A percentile compares a stretch with the other conserved stretches of the same genome.
These are phyloP conservation scores for Coelastrella sp. DNA, from an alignment of 139 green algal species.

Conservation along the genomic window DNA sequence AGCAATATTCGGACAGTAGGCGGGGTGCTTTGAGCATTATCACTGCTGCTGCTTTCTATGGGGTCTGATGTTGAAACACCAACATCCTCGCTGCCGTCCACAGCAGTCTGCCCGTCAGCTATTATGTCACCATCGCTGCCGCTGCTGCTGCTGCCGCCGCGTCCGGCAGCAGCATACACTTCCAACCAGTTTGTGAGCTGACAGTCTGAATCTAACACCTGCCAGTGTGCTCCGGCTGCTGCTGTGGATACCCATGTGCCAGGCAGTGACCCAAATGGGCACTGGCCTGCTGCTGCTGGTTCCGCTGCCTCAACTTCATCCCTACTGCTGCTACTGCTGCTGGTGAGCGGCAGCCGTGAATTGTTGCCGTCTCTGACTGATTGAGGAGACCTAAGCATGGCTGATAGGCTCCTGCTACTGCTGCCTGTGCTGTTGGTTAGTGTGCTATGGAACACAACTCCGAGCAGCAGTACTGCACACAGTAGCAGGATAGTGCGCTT, in stretches of 20 bases:
- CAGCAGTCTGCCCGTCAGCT: no score
- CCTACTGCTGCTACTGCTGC: not conserved
- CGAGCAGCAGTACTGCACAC: not conserved
- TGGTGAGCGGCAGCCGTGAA: no score
- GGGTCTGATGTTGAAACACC: not conserved
- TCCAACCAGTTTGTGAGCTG: conserved; percentile 34
- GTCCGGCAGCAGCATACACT: conserved; percentile 36
- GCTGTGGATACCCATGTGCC: conserved; percentile 40
- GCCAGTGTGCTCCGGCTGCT: conserved; percentile 29
- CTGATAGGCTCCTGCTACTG: conserved; percentile 30
- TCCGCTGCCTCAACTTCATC: conserved; percentile 23
- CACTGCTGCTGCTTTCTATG: not conserved
- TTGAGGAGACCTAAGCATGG: no score
- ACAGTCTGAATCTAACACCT: conserved; percentile 39
- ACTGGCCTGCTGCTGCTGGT: conserved; percentile 2
- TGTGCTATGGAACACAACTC: not conserved
- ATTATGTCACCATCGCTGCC: no score
- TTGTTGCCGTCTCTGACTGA: no score
- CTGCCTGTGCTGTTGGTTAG: conserved; percentile 20
- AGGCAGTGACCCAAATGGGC: conserved; percentile 28
- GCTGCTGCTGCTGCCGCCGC: no score
- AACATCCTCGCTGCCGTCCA: no score
- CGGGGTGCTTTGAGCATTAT: not conserved
- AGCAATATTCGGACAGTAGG: conserved; percentile 38
- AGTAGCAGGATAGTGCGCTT: not conserved